Percentiles rank a stretch among this genome's conserved stretches.
These are phyloP conservation scores for Malus sieversii DNA, from an alignment of 306 rosid species.

Conservation along the genomic window DNA sequence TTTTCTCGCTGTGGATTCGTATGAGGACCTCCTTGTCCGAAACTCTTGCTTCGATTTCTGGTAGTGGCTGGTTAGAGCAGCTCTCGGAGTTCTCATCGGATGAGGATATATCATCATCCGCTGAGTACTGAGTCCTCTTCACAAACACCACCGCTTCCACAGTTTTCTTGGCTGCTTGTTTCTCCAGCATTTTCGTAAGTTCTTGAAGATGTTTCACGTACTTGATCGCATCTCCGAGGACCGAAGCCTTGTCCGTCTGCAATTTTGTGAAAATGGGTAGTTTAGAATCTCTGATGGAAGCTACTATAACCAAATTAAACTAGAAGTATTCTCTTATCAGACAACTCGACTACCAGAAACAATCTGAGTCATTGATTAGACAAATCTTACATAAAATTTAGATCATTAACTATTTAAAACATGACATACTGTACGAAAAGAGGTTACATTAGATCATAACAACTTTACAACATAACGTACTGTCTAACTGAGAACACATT, in stretches of 20 bases:
- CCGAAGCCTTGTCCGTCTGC: slow-evolving; percentile 90
- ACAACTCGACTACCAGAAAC: not conserved
- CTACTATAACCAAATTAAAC: not conserved
- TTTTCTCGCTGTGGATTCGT: slow-evolving; percentile 54
- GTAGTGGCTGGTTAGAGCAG: slow-evolving; percentile 31
- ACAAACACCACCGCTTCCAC: slow-evolving; percentile 37
- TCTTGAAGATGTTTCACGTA: slow-evolving; percentile 57
- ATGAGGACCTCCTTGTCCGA: slow-evolving; percentile 52
- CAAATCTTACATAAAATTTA: not conserved
- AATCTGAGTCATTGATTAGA: not conserved
- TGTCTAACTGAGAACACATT: not conserved
- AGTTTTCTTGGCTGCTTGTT: slow-evolving; percentile 34
- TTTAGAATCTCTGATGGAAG: not conserved
- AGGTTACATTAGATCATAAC: not conserved
- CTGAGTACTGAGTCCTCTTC: slow-evolving; percentile 37
- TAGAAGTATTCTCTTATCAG: not conserved
- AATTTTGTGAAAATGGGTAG: not conserved
- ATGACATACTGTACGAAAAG: not conserved
- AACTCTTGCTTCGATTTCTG: slow-evolving; percentile 65
- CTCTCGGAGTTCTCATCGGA: slow-evolving; percentile 26
- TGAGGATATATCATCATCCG: slow-evolving; percentile 23
- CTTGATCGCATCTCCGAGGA: slow-evolving; percentile 65
- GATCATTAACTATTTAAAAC: not conserved
- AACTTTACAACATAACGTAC: not conserved
- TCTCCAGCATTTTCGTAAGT: slow-evolving; percentile 48